phyloP scores from a whole-genome alignment of 2,329 filamentous ascomycete genomes.

The Ceratocystis variospora region DNA sequence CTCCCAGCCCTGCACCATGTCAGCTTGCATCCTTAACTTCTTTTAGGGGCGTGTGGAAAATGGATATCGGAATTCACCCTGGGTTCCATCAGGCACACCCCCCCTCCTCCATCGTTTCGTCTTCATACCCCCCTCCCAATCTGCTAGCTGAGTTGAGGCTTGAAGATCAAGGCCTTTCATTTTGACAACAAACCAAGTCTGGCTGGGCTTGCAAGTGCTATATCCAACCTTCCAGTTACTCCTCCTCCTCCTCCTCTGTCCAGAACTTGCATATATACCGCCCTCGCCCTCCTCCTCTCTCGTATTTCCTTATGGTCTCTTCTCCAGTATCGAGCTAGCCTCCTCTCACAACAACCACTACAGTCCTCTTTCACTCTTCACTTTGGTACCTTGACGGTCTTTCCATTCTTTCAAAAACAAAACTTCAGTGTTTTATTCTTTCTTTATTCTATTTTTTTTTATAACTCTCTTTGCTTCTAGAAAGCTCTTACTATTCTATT shows the following conservation, averaged over 20 bases:
- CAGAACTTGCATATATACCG: slow-evolving; percentile 9
- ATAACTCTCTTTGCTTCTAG: not conserved
- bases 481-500: not conserved
- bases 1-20: not conserved
- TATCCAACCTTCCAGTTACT: not conserved
- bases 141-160: no score
- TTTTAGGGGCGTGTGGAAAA: not conserved
- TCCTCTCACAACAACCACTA: slow-evolving; percentile 10
- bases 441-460: slow-evolving; percentile 1
- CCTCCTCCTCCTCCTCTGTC: not conserved
- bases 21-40: not conserved
- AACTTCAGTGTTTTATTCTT: not conserved
- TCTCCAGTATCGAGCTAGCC: slow-evolving; percentile 18
- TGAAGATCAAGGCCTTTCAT: no score
- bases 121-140: no score
- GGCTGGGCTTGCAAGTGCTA: not conserved
- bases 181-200: no score
- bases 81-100: not conserved
- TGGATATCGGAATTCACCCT: no score
- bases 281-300: not conserved
- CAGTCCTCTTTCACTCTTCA: slow-evolving; percentile 9
- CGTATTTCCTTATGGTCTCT: not conserved
- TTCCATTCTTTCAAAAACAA: slow-evolving; percentile 2
- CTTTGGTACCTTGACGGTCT: slow-evolving; percentile 16
- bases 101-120: not conserved